phyloP scores from a whole-genome alignment of 1,284 basidiomycete genomes.

The Malassezia furfur region DNA sequence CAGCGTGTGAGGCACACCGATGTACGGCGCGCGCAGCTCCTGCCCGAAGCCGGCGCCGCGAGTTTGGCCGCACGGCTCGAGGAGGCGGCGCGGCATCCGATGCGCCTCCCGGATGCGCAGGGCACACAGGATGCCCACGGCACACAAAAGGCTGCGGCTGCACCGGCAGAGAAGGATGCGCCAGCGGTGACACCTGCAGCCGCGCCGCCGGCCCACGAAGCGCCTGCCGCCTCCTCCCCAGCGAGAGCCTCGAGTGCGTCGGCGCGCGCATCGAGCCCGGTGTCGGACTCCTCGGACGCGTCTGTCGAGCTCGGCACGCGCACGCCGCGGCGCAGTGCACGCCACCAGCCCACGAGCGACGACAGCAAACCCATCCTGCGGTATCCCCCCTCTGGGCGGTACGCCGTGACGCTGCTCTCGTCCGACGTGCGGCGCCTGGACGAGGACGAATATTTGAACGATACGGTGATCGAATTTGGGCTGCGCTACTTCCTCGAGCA shows the following conservation, averaged over 20 bases:
- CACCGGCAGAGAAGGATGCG: no score
- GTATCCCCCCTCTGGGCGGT: constrained; percentile 29
- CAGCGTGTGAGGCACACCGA: neutral
- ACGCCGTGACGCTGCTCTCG: constrained; percentile 25
- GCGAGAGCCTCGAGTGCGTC: no score
- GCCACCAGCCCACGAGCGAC: neutral
- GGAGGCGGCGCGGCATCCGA: neutral
- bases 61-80: neutral
- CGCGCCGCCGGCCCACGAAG: no score
- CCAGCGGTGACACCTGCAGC: no score
- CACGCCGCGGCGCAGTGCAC: neutral
- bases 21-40: neutral
- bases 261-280: neutral
- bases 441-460: constrained; percentile 59
- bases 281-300: neutral
- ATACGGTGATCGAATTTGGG: constrained; percentile 89
- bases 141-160: no score
- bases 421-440: constrained; percentile 29
- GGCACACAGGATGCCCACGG: no score
- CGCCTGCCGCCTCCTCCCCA: no score
- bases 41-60: neutral
- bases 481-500: constrained; percentile 60
- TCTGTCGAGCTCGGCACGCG: neutral
- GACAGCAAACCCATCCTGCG: constrained; percentile 19
- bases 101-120: neutral